phyloP scores from a whole-genome alignment of 768 basidiomycete species.

The Naganishia friedmannii region DNA sequence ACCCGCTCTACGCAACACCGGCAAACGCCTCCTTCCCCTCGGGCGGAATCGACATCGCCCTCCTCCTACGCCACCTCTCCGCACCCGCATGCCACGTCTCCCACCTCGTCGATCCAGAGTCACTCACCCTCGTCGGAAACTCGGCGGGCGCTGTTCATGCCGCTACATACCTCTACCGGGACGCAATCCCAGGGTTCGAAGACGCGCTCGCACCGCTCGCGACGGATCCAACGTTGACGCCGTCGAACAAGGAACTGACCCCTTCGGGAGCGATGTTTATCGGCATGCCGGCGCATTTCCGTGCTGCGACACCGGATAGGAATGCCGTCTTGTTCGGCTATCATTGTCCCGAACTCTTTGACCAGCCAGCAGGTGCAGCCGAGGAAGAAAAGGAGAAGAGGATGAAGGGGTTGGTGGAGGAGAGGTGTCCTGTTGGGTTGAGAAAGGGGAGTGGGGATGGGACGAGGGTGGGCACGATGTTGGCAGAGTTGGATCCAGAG shows the following conservation, averaged over 20 bases:
- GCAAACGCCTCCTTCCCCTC: conserved; percentile 23
- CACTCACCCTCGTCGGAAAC: conserved; percentile 3
- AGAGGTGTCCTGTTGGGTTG: conserved; percentile 22
- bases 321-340: conserved; percentile 18
- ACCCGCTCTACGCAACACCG: conserved; percentile 8
- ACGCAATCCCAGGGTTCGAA: conserved; percentile 9
- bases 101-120: not conserved
- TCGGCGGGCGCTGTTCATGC: conserved; percentile 23
- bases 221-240: not conserved
- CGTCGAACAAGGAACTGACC: not conserved
- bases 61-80: conserved; percentile 8
- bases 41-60: conserved; percentile 23
- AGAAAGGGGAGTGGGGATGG: conserved; percentile 5
- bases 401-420: conserved; percentile 10
- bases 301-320: not conserved
- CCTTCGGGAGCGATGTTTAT: conserved; percentile 1
- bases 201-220: not conserved
- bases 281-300: conserved; percentile 23
- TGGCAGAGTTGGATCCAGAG: conserved; percentile 24
- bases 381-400: not conserved
- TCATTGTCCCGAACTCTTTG: conserved; percentile 14
- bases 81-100: conserved; percentile 7
- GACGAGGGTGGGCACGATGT: conserved; percentile 17
- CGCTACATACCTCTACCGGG: conserved; percentile 25
- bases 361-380: not conserved